Conservation (phyloP, 2,329 filamentous ascomycete genomes). For the Zymoseptoria pseudotritici region DNA sequence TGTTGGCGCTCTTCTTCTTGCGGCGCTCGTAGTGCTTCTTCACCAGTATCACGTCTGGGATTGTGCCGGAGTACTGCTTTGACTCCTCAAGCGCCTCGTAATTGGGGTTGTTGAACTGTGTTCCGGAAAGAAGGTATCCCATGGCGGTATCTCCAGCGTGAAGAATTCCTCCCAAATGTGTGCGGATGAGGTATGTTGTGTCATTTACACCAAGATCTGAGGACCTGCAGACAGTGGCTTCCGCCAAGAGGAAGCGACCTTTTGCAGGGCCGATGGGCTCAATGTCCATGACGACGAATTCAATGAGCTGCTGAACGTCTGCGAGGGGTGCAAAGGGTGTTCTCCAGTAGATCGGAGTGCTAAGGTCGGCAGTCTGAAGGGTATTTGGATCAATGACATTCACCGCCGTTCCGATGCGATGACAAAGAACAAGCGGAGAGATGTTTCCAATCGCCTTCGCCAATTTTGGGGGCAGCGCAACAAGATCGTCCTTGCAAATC, state of each 20-base stretch:
- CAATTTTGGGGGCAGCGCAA: conserved; percentile 83
- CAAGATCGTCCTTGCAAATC: conserved; percentile 93
- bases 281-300: conserved; percentile 93
- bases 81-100: conserved; percentile 76
- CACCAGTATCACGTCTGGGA: conserved; percentile 89
- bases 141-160: conserved; percentile 86
- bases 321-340: conserved; percentile 76
- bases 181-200: conserved; percentile 79
- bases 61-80: conserved; percentile 64
- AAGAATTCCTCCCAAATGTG: conserved; percentile 78
- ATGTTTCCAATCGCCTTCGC: conserved; percentile 87
- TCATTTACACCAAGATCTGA: conserved; percentile 82
- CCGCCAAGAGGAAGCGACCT: conserved; percentile 76
- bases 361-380: conserved; percentile 82
- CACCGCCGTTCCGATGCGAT: conserved; percentile 79
- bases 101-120: conserved; percentile 86
- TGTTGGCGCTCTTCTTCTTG: conserved; percentile 56
- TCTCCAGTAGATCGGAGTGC: conserved; percentile 80
- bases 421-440: conserved; percentile 74
- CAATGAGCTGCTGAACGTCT: conserved; percentile 75
- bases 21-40: conserved; percentile 93
- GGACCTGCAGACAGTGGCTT: conserved; percentile 80
- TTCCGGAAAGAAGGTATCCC: conserved; percentile 84
- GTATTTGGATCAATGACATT: conserved; percentile 87
- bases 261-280: conserved; percentile 68